These are phyloP conservation scores for Oryza coarctata DNA, from an alignment of 176 grass and related monocot genomes.

Conservation along the genomic window DNA sequence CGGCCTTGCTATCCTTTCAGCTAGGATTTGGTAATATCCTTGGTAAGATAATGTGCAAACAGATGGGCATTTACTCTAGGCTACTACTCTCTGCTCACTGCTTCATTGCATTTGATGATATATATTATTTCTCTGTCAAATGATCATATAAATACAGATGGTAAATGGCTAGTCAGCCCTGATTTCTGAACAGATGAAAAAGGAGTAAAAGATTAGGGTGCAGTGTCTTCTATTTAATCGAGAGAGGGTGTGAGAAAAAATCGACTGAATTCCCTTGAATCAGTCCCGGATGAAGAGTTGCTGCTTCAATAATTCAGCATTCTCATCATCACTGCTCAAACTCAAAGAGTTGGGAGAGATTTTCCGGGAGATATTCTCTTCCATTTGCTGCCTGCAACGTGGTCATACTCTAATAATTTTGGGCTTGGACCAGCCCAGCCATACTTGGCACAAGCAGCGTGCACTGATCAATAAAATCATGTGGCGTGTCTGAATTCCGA, in stretches of 20 bases:
- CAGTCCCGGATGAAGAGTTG: neutral
- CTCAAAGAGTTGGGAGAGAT: neutral
- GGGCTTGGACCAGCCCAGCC: conserved; percentile 12
- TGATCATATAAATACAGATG: neutral
- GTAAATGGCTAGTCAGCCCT: neutral
- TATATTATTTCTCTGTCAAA: neutral
- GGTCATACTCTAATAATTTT: conserved; percentile 17
- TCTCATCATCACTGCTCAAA: neutral
- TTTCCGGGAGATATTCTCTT: neutral
- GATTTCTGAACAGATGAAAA: neutral
- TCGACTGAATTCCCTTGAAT: neutral
- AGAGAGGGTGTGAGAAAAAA: too few species aligned
- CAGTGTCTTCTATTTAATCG: neutral
- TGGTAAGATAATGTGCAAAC: conserved; percentile 43
- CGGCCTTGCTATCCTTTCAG: neutral
- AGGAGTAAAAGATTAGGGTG: too few species aligned
- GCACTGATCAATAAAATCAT: neutral
- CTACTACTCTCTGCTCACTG: neutral
- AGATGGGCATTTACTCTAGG: neutral
- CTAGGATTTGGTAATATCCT: neutral
- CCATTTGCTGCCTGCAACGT: neutral
- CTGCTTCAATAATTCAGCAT: neutral
- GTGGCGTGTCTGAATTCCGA: conserved; percentile 10
- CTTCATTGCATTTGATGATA: neutral
- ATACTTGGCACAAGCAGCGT: neutral